phyloP scores from a whole-genome alignment of 495 filamentous ascomycete species.

The Aspergillus leporis region DNA sequence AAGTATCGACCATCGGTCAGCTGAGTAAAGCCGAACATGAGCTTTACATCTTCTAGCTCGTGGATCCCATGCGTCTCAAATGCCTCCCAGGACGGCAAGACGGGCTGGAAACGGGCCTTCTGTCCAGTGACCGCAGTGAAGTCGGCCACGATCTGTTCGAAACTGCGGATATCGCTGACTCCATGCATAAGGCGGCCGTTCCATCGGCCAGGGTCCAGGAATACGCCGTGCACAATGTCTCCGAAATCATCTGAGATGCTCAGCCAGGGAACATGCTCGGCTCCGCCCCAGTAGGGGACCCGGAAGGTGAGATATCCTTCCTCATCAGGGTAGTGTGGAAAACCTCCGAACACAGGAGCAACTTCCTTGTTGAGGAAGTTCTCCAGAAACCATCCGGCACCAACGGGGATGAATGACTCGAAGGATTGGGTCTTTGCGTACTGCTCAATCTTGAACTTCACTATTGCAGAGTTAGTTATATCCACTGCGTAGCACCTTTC shows the following conservation, averaged over 20 bases:
- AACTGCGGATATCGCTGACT: conserved; percentile 13
- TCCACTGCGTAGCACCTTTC: neutral
- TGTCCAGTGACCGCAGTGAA: neutral
- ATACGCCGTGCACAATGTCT: conserved; percentile 36
- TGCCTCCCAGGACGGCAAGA: neutral
- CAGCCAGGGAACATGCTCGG: conserved; percentile 31
- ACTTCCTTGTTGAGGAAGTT: conserved; percentile 24
- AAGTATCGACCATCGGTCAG: neutral
- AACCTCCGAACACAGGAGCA: conserved; percentile 32
- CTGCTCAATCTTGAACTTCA: conserved; percentile 27
- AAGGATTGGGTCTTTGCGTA: conserved; percentile 24
- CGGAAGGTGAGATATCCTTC: conserved; percentile 25
- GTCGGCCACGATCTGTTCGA: neutral
- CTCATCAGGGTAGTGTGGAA: conserved; percentile 22
- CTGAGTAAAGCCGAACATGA: neutral
- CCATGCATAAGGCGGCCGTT: conserved; percentile 9
- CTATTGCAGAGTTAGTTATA: conserved; percentile 12
- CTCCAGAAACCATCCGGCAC: conserved; percentile 31
- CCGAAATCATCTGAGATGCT: conserved; percentile 32
- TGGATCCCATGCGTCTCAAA: neutral
- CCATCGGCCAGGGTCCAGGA: conserved; percentile 25
- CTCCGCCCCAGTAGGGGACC: conserved; percentile 27
- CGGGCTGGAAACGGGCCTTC: neutral
- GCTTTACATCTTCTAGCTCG: neutral
- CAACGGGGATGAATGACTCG: conserved; percentile 21